A percentile compares a stretch with the other conserved stretches of the same genome.
Evolutionary conservation across 352 stramenopile genomes (phyloP).

Genomic region (Phytophthora meadii): DNA sequence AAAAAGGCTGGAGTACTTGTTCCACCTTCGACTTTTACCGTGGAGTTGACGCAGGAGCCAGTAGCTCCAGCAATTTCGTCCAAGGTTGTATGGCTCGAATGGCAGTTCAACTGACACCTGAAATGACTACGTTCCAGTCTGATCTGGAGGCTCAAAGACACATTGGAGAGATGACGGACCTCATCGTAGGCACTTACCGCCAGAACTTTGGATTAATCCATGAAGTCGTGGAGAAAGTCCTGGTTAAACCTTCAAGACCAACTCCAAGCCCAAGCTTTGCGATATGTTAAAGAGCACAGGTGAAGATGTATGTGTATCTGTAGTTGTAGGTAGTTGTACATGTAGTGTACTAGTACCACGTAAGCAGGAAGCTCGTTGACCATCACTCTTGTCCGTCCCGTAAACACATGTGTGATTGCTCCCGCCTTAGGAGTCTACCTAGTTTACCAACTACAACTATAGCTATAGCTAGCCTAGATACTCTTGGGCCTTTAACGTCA

Average conservation of each 20-base stretch:
- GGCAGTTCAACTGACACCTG: conserved; percentile 33
- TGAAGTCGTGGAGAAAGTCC: conserved; percentile 25
- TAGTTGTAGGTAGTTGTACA: not conserved
- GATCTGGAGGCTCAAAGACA: conserved; percentile 30
- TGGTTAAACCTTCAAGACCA: conserved; percentile 4
- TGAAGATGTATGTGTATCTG: not conserved
- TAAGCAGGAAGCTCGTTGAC: not conserved
- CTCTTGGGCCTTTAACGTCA: too few species aligned
- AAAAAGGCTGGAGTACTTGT: conserved; percentile 37
- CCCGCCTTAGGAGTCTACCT: too few species aligned
- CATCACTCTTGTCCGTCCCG: conserved; percentile 9
- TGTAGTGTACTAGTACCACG: too few species aligned
- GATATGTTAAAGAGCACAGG: too few species aligned
- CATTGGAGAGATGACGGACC: conserved; percentile 35
- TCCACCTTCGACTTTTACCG: conserved; percentile 39
- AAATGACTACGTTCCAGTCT: conserved; percentile 26
- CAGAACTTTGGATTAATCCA: conserved; percentile 29
- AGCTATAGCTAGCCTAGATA: too few species aligned
- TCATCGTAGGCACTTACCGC: conserved; percentile 35
- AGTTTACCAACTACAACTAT: too few species aligned
- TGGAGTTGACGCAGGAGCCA: conserved; percentile 10
- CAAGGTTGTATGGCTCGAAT: conserved; percentile 27
- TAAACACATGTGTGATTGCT: conserved; percentile 31
- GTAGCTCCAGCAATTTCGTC: conserved; percentile 17
- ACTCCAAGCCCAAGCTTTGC: not conserved